phyloP scores from a whole-genome alignment of 106 monocot genomes.

The Apostasia ramifera region DNA sequence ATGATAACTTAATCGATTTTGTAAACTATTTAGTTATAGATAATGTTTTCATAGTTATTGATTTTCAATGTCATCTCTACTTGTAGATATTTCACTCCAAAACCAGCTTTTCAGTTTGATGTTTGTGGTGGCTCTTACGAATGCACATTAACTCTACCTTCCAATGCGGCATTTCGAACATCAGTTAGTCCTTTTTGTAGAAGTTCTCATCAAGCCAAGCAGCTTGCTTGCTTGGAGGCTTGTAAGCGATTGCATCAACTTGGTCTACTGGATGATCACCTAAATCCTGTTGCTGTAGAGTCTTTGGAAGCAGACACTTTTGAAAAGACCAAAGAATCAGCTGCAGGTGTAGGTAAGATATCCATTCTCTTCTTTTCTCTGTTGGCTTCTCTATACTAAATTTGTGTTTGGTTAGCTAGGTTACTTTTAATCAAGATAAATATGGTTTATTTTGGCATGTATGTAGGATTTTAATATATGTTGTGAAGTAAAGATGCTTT shows the following conservation, averaged over 20 bases:
- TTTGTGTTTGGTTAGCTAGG: too few relatives aligned
- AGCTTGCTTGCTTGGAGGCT: conserved; percentile 74
- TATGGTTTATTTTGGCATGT: too few relatives aligned
- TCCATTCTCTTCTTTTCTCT: neutral
- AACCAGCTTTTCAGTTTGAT: conserved; percentile 41
- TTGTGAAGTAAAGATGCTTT: too few relatives aligned
- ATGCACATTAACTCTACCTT: conserved; percentile 73
- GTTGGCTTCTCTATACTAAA: neutral
- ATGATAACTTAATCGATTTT: conserved; percentile 5
- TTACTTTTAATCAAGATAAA: too few relatives aligned
- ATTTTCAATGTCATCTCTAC: neutral
- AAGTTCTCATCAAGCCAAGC: conserved; percentile 59
- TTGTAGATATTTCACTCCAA: conserved; percentile 51
- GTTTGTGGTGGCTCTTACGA: conserved; percentile 30
- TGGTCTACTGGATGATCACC: conserved; percentile 73
- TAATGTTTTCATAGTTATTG: neutral
- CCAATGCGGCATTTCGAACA: conserved; percentile 66
- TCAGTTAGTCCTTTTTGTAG: conserved; percentile 46
- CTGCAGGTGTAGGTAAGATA: conserved; percentile 48
- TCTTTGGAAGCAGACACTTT: conserved; percentile 17
- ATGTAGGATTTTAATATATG: too few relatives aligned
- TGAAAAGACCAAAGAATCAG: conserved; percentile 17
- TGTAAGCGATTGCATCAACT: conserved; percentile 79
- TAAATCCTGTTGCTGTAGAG: conserved; percentile 44
- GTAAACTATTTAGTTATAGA: neutral